Base-by-base conservation (phyloP, 495 filamentous ascomycete species). In the Penicillium pulvis region DNA sequence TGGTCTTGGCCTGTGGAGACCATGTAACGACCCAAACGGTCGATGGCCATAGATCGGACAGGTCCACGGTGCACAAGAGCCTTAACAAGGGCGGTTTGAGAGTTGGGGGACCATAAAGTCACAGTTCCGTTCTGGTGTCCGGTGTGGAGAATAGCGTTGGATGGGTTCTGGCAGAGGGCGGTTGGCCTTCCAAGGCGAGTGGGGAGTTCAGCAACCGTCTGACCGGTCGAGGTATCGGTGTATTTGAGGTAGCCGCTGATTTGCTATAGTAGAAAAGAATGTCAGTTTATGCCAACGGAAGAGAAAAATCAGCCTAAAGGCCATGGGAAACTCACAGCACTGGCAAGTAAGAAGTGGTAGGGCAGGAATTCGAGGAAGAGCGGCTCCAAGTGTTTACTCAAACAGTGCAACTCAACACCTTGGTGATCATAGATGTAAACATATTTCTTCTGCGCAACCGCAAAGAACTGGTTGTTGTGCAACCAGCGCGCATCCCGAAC, bases 401-500 rank as follows among this genome's bases (percentile, higher is more conserved):
- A 77, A 69, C 90, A 92, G 73, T 98, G 95, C 20, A 98, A 70
- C 73, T 98, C 94, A 16, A 95, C 88, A 58, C 94, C 94, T 28
- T 86, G 80, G 36, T 85, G 77, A 64, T 97, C 94, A 77, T 98
- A 98, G 59, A 98, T 98, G 77, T 91, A 92, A 59, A 92, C 89
- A 59, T 93, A 88, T 74, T 95, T 96, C 83, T 98, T 98, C 74
- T 98, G 94, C 28, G 94, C 91, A n/a, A 96, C 92, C 4, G 95
- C 94, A 74, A 98, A 96, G 73, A 83, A 92, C 63, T 97, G 92
- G 70, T 96, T 91, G 64, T 96, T 97, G 72, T 98, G 93, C 55
- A 98, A 79, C 90, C 93, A 98, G 64, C 85, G 86, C 17, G 87
- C 90, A 79, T 96, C 92, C 36, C 93, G 77, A 6, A 98, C 84